These are phyloP conservation scores for Erythrophleum ivorense DNA, from an alignment of 331 rosid species.

Conservation along the genomic window DNA sequence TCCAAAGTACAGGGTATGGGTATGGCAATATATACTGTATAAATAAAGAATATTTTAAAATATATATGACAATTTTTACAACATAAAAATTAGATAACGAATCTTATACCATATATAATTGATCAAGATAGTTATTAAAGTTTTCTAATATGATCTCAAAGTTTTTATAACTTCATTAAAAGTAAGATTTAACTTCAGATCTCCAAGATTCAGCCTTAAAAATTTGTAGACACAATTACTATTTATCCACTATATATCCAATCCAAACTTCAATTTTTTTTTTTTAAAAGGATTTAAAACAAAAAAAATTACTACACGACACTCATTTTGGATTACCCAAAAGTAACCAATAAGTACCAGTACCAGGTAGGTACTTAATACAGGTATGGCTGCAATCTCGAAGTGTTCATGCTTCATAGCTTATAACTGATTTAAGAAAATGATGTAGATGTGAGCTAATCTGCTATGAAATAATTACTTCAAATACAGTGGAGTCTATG, in stretches of 20 bases:
- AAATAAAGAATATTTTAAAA: not conserved
- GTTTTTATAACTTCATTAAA: not conserved
- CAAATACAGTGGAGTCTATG: slow-evolving; percentile 17
- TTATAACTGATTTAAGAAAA: slow-evolving; percentile 5
- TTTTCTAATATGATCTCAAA: not conserved
- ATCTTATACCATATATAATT: not conserved
- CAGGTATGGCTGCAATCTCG: not conserved
- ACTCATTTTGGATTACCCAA: not conserved
- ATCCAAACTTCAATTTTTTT: too few species aligned
- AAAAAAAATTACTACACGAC: not conserved
- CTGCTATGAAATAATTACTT: slow-evolving; percentile 36
- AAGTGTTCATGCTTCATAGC: not conserved
- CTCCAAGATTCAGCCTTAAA: not conserved
- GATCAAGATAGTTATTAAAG: not conserved
- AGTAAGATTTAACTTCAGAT: not conserved
- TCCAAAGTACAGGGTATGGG: not conserved
- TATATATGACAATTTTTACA: not conserved
- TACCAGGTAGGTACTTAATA: not conserved
- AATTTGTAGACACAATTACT: not conserved
- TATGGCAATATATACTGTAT: not conserved
- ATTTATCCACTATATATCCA: not conserved
- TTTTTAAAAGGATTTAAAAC: too few species aligned
- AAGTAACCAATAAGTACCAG: not conserved
- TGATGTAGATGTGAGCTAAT: slow-evolving; percentile 20
- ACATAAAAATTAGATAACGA: not conserved